These are phyloP conservation scores for Candida dajiaensis DNA, from an alignment of 805 yeast species.

Conservation along the genomic window DNA sequence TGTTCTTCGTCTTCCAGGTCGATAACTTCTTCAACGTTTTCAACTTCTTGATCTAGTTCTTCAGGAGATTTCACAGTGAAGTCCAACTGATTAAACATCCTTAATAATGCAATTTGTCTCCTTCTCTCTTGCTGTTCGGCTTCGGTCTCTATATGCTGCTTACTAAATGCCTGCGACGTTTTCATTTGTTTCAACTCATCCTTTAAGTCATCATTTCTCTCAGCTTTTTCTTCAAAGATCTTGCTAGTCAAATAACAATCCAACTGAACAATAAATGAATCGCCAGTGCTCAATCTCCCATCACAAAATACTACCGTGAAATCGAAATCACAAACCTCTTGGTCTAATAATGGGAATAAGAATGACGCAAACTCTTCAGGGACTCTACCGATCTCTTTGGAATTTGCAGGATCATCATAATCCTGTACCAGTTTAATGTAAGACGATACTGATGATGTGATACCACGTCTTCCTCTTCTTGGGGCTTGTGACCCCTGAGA, in stretches of 20 bases:
- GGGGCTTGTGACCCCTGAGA: constrained; percentile 24
- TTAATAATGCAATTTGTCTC: constrained; percentile 49
- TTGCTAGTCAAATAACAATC: constrained; percentile 52
- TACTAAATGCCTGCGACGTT: constrained; percentile 8
- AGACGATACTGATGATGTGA: constrained; percentile 24
- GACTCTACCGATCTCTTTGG: constrained; percentile 68
- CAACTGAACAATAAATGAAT: constrained; percentile 61
- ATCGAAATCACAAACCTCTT: constrained; percentile 46
- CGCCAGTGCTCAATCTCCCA: constrained; percentile 62
- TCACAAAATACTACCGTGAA: constrained; percentile 57
- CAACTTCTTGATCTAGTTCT: constrained; percentile 13
- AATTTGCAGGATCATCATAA: constrained; percentile 17
- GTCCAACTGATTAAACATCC: constrained; percentile 48
- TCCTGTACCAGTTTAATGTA: constrained; percentile 27
- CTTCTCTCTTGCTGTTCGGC: constrained; percentile 46
- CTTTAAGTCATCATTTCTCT: constrained; percentile 12
- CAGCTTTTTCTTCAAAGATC: constrained; percentile 18
- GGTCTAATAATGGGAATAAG: constrained; percentile 58
- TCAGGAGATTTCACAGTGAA: constrained; percentile 20
- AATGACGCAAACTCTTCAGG: constrained; percentile 65
- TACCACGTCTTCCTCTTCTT: constrained; percentile 19
- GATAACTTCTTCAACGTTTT: constrained; percentile 19
- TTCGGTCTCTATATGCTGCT: constrained; percentile 38
- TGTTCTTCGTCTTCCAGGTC: constrained; percentile 32
- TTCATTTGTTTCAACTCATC: constrained; percentile 18